Evolutionary conservation across 2,329 filamentous ascomycete species (phyloP).

Genomic region (Apiospora phragmitis): DNA sequence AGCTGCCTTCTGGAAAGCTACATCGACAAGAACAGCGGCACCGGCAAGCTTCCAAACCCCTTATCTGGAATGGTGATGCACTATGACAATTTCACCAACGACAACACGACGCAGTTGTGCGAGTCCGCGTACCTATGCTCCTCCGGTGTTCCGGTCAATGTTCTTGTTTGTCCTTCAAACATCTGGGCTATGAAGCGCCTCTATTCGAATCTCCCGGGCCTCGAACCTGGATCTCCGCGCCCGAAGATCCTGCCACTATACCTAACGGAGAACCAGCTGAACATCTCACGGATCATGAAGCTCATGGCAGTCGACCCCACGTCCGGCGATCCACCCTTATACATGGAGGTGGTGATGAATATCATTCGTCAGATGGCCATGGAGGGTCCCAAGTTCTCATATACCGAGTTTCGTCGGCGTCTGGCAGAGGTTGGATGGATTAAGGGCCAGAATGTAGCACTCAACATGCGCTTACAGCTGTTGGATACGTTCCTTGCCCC

Average conservation of each 20-base stretch:
- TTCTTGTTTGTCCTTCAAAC: too few relatives aligned
- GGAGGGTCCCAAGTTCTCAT: constrained; percentile 45
- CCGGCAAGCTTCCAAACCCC: constrained; percentile 49
- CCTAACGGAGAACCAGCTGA: too few relatives aligned
- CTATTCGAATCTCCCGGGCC: too few relatives aligned
- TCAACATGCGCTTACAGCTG: constrained; percentile 60
- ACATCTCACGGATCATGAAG: too few relatives aligned
- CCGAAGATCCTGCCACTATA: too few relatives aligned
- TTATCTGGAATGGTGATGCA: constrained; percentile 65
- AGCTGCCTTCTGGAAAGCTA: constrained; percentile 59
- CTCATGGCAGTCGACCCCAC: too few relatives aligned
- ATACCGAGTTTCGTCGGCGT: constrained; percentile 37
- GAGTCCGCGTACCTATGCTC: constrained; percentile 60
- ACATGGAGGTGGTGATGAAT: constrained; percentile 39
- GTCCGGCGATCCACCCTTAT: constrained; percentile 41
- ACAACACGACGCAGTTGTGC: constrained; percentile 49
- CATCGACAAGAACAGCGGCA: constrained; percentile 41
- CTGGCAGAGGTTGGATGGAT: constrained; percentile 33
- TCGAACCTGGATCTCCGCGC: too few relatives aligned
- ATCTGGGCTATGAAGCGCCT: too few relatives aligned
- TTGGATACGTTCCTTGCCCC: constrained; percentile 63
- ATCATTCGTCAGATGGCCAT: constrained; percentile 51
- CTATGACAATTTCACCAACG: constrained; percentile 57
- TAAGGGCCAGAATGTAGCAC: constrained; percentile 44
- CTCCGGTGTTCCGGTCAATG: constrained; percentile 18